Evolutionary conservation across 2,329 filamentous ascomycete genomes (phyloP).

Genomic region (Fusarium annulatum): DNA sequence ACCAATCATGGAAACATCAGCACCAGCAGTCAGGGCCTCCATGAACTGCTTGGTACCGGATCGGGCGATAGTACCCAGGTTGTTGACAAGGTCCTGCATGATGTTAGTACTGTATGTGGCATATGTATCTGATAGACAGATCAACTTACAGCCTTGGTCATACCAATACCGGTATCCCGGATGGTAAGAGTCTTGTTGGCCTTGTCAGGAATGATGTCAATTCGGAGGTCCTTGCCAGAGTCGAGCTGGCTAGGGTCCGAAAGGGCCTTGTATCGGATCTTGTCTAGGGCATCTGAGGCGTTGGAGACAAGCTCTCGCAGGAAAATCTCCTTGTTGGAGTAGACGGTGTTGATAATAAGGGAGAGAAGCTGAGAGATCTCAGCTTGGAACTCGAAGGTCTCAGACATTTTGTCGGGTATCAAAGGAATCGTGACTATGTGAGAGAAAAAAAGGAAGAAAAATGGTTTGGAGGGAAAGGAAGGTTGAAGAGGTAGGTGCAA

Average conservation of each 20-base stretch:
- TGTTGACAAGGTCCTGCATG: conserved; percentile 93
- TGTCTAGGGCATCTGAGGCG: conserved; percentile 98
- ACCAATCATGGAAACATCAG: conserved; percentile 99
- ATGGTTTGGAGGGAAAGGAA: conserved; percentile 41
- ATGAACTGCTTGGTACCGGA: conserved; percentile 99
- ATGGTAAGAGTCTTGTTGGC: conserved; percentile 98
- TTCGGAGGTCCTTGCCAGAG: conserved; percentile 95
- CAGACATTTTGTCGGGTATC: conserved; percentile 78
- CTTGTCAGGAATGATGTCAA: conserved; percentile 99
- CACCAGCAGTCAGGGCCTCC: conserved; percentile 98
- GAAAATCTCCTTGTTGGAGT: conserved; percentile 99
- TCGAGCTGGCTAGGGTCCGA: conserved; percentile 98
- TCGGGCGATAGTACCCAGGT: conserved; percentile 98
- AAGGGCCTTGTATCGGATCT: conserved; percentile 98
- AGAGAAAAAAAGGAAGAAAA: conserved; percentile 32
- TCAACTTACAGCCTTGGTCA: conserved; percentile 96
- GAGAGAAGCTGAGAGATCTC: conserved; percentile 99
- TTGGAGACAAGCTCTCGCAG: conserved; percentile 98
- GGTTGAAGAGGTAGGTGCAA: conserved; percentile 44
- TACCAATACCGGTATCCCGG: conserved; percentile 98
- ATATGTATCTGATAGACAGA: too few species aligned
- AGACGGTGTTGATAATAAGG: conserved; percentile 99
- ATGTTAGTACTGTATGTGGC: conserved; percentile 4
- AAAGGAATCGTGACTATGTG: conserved; percentile 49
- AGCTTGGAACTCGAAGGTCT: conserved; percentile 99